Evolutionary conservation across 805 yeast genomes (phyloP).

Genomic region (Sugiyamaella mastotermitis): DNA sequence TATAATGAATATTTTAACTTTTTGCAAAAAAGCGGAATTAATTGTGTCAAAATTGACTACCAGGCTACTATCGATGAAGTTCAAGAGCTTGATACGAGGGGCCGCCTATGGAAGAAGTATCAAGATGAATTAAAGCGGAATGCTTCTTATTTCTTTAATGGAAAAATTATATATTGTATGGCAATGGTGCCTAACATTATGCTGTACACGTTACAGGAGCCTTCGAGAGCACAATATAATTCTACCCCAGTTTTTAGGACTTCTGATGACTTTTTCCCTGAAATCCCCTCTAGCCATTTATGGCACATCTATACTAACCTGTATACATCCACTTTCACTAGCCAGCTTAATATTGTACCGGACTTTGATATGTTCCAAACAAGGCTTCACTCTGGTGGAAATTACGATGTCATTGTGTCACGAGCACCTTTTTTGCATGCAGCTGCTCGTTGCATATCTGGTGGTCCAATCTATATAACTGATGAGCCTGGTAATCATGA

Average conservation of each 20-base stretch:
- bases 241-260: conserved; percentile 25
- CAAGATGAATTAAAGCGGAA: conserved; percentile 22
- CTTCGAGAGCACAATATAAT: conserved; percentile 7
- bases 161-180: conserved; percentile 26
- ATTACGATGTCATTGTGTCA: conserved; percentile 3
- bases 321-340: conserved; percentile 21
- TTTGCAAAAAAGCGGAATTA: conserved; percentile 21
- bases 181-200: conserved; percentile 24
- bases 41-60: conserved; percentile 27
- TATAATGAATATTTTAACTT: conserved; percentile 25
- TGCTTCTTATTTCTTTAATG: conserved; percentile 20
- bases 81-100: conserved; percentile 11
- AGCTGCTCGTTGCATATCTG: conserved; percentile 25
- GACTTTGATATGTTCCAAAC: conserved; percentile 31
- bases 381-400: conserved; percentile 10
- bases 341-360: conserved; percentile 20
- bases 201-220: conserved; percentile 9
- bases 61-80: conserved; percentile 24
- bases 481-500: conserved; percentile 24
- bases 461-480: conserved; percentile 29
- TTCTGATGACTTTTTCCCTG: conserved; percentile 30
- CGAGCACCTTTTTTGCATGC: conserved; percentile 23
- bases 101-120: conserved; percentile 18
- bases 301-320: conserved; percentile 29
- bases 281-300: conserved; percentile 22